These are phyloP conservation scores for Lasiosphaeria hispida DNA, from an alignment of 495 filamentous ascomycete species.

Conservation along the genomic window DNA sequence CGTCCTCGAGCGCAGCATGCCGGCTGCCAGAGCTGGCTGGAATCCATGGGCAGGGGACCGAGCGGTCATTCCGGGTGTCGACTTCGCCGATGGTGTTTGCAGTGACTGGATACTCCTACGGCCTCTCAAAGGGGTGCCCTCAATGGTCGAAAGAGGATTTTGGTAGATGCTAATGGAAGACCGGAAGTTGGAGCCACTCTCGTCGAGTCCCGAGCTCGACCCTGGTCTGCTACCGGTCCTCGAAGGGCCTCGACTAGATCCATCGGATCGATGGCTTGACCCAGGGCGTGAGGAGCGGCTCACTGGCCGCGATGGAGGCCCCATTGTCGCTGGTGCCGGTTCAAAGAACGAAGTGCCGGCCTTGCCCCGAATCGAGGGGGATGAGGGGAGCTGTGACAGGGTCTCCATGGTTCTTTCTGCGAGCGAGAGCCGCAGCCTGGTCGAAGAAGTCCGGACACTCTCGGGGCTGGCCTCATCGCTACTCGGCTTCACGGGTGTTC, in stretches of 20 bases:
- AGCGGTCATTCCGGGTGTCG: slow-evolving; percentile 4
- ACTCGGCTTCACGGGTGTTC: neutral
- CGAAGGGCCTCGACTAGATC: slow-evolving; percentile 29
- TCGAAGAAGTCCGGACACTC: slow-evolving; percentile 17
- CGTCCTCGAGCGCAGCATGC: slow-evolving; percentile 32
- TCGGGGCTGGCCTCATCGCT: slow-evolving; percentile 14
- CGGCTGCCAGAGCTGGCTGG: slow-evolving; percentile 22
- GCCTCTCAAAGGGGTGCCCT: slow-evolving; percentile 33
- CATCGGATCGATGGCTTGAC: slow-evolving; percentile 47
- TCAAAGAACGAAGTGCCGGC: slow-evolving; percentile 39
- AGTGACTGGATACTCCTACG: slow-evolving; percentile 27
- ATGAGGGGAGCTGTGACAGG: slow-evolving; percentile 45
- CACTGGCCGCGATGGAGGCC: slow-evolving; percentile 34
- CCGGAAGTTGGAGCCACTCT: slow-evolving; percentile 28
- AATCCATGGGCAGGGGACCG: slow-evolving; percentile 18
- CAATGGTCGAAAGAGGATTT: slow-evolving; percentile 35
- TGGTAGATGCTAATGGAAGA: slow-evolving; percentile 36
- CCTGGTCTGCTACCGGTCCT: slow-evolving; percentile 38
- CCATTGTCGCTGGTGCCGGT: slow-evolving; percentile 12
- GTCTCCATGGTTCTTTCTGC: slow-evolving; percentile 51
- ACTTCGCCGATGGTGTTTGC: slow-evolving; percentile 18
- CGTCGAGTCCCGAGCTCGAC: slow-evolving; percentile 38
- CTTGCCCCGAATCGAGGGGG: slow-evolving; percentile 42
- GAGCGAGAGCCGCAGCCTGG: slow-evolving; percentile 38
- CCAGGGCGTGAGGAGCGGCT: slow-evolving; percentile 40